A percentile compares a stretch with the other conserved stretches of the same genome.
Conservation (phyloP, 2,329 filamentous ascomycete genomes). For the Trichophyton verrucosum region DNA sequence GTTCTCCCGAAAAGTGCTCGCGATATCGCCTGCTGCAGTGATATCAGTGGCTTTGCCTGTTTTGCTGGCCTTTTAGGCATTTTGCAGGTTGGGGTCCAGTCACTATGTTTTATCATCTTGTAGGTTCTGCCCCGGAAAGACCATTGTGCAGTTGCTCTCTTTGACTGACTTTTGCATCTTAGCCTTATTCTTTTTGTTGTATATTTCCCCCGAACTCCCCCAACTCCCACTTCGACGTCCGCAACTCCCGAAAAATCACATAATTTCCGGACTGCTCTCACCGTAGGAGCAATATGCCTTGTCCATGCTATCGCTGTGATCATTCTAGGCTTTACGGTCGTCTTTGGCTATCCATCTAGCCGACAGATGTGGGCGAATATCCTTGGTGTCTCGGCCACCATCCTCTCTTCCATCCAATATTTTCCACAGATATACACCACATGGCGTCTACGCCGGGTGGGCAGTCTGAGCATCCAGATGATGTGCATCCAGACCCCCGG, state of each 20-base stretch:
- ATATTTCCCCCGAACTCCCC: conserved; percentile 64
- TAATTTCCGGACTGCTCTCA: conserved; percentile 65
- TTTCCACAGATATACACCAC: conserved; percentile 92
- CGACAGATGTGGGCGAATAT: conserved; percentile 73
- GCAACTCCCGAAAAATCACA: conserved; percentile 37
- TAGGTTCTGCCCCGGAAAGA: conserved; percentile 35
- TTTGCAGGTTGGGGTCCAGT: conserved; percentile 81
- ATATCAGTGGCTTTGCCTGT: conserved; percentile 71
- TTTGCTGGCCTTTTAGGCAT: conserved; percentile 77
- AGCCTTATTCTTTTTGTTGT: conserved; percentile 89
- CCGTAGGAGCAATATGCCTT: conserved; percentile 60
- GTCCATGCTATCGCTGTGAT: conserved; percentile 61
- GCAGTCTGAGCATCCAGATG: conserved; percentile 88
- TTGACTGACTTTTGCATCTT: conserved; percentile 2
- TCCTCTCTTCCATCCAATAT: conserved; percentile 78
- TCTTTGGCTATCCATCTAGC: conserved; percentile 52
- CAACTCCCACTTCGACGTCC: conserved; percentile 34
- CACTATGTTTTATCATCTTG: conserved; percentile 87
- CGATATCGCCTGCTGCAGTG: conserved; percentile 75
- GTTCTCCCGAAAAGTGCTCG: conserved; percentile 69
- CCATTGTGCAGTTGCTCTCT: not conserved
- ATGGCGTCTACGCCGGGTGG: conserved; percentile 69
- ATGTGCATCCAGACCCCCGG: conserved; percentile 97
- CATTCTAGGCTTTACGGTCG: conserved; percentile 50
- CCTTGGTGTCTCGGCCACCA: conserved; percentile 65